A percentile compares a stretch with the other conserved stretches of the same genome.
phyloP scores from a whole-genome alignment of 2,329 filamentous ascomycete species.

The Ceratocystis eucalypticola region DNA sequence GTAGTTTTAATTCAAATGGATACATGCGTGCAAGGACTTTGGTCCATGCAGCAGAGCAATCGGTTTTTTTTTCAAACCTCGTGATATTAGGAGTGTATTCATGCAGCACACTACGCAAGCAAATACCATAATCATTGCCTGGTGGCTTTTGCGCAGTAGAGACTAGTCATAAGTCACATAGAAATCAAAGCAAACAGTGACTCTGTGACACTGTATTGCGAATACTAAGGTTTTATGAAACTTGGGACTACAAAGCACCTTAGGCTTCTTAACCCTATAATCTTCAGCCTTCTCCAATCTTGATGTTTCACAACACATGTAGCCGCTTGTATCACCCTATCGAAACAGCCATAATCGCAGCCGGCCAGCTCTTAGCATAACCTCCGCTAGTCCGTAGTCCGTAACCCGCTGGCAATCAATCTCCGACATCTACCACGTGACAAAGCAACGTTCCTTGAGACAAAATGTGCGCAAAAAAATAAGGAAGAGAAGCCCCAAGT shows the following conservation, averaged over 20 bases:
- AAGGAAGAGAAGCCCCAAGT: neutral
- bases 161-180: neutral
- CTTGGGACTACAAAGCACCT: neutral
- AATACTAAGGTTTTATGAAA: neutral
- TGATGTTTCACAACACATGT: neutral
- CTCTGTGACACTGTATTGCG: too few relatives aligned
- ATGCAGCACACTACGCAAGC: neutral
- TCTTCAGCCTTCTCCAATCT: neutral
- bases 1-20: too few relatives aligned
- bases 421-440: neutral
- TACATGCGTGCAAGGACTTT: constrained; percentile 13
- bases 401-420: neutral
- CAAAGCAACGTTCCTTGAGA: neutral
- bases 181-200: neutral
- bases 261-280: neutral
- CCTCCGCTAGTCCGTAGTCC: neutral
- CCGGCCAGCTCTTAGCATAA: neutral
- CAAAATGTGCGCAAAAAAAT: neutral
- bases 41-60: neutral
- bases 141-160: neutral
- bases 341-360: neutral
- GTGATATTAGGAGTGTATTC: neutral
- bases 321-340: constrained; percentile 1
- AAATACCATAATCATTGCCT: neutral
- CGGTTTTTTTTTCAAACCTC: too few relatives aligned